Percentiles rank a stretch among this genome's conserved stretches.
phyloP scores from a whole-genome alignment of 176 grass and related monocot species.

The Rhipidocladum racemiflorum region DNA sequence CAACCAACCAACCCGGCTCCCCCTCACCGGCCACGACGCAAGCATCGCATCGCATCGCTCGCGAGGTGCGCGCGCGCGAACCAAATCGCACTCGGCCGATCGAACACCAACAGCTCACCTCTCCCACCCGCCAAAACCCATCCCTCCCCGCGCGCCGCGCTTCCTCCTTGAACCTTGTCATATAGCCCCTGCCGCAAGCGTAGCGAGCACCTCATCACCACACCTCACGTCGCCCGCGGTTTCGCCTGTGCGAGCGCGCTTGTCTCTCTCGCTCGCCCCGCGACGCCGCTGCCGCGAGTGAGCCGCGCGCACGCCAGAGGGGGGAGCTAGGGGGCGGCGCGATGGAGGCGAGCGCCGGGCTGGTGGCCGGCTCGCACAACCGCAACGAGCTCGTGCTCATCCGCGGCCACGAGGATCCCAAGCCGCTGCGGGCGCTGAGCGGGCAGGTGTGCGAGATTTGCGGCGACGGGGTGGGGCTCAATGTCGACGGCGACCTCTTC shows the following conservation, averaged over 20 bases:
- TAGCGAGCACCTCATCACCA: background rate
- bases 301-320: background rate
- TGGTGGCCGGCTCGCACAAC: slow-evolving; percentile 92
- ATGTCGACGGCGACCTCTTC: slow-evolving; percentile 85
- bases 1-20: slow-evolving; percentile 60
- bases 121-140: slow-evolving; percentile 40
- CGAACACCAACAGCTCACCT: slow-evolving; percentile 51
- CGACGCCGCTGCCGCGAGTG: background rate
- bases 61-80: slow-evolving; percentile 6
- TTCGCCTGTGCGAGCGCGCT: no score
- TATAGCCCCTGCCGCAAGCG: slow-evolving; percentile 57
- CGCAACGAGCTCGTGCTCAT: slow-evolving; percentile 96
- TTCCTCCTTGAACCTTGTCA: slow-evolving; percentile 16
- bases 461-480: slow-evolving; percentile 76
- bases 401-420: slow-evolving; percentile 95
- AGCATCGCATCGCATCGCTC: background rate
- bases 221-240: background rate
- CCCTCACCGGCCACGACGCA: slow-evolving; percentile 47
- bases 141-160: background rate
- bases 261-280: background rate
- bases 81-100: slow-evolving; percentile 26
- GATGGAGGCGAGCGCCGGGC: slow-evolving; percentile 82
- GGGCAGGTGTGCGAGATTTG: slow-evolving; percentile 99
- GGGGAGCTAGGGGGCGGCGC: background rate
- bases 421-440: slow-evolving; percentile 66